Evolutionary conservation across 495 filamentous ascomycete species (phyloP).

Genomic region (Corynascus novoguineensis): DNA sequence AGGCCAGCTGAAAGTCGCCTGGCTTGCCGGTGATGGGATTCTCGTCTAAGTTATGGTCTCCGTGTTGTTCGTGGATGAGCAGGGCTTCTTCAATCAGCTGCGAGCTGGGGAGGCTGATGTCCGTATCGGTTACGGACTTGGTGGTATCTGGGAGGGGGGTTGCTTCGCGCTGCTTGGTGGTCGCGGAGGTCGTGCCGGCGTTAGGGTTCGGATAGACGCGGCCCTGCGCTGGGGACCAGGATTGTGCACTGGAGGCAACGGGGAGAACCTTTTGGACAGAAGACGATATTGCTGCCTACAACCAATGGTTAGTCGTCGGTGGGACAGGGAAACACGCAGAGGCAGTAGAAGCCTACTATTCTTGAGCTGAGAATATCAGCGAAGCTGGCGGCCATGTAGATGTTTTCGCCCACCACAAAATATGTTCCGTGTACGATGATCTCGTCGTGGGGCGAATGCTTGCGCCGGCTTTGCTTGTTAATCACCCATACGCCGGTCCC

Average conservation of each 20-base stretch:
- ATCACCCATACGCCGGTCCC: slow-evolving; percentile 84
- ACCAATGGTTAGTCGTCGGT: slow-evolving; percentile 6
- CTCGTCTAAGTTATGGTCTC: slow-evolving; percentile 86
- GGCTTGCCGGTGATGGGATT: slow-evolving; percentile 81
- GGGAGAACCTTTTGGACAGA: slow-evolving; percentile 63
- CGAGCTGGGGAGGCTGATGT: slow-evolving; percentile 31
- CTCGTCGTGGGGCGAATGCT: slow-evolving; percentile 56
- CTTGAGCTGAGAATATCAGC: slow-evolving; percentile 69
- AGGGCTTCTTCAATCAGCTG: slow-evolving; percentile 64
- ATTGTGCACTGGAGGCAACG: slow-evolving; percentile 51
- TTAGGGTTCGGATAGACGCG: slow-evolving; percentile 61
- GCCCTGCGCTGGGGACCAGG: slow-evolving; percentile 67
- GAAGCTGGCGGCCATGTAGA: slow-evolving; percentile 84
- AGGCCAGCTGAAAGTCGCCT: slow-evolving; percentile 74
- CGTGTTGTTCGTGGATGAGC: slow-evolving; percentile 56
- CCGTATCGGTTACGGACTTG: slow-evolving; percentile 17
- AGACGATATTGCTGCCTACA: slow-evolving; percentile 52
- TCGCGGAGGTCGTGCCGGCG: slow-evolving; percentile 20
- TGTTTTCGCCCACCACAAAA: slow-evolving; percentile 76
- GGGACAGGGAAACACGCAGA: not conserved
- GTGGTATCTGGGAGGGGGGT: slow-evolving; percentile 56
- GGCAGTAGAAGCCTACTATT: slow-evolving; percentile 50
- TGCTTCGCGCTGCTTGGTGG: slow-evolving; percentile 37
- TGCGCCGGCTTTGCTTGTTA: slow-evolving; percentile 74
- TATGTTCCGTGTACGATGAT: slow-evolving; percentile 70